phyloP scores from a whole-genome alignment of 169 alveolate species.

The Plasmodium billcollinsi region DNA sequence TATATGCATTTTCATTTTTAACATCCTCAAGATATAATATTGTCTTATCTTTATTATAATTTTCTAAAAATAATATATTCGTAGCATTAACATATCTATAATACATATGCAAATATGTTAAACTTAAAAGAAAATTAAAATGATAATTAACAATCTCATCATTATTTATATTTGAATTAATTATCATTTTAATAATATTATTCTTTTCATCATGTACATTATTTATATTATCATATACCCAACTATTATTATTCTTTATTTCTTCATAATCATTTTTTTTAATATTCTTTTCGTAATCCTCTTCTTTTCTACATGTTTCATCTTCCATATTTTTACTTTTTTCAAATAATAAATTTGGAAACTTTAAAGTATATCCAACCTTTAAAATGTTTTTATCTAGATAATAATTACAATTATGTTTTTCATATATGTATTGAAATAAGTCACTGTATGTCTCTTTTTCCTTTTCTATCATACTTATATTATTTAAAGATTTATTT shows the following conservation, averaged over 20 bases:
- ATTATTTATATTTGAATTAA: background rate
- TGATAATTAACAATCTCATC: conserved; percentile 6
- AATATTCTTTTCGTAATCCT: background rate
- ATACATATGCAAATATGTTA: background rate
- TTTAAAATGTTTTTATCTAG: background rate
- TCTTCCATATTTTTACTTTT: background rate
- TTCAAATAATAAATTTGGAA: background rate
- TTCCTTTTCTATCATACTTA: no score
- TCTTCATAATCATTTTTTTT: background rate
- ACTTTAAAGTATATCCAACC: background rate
- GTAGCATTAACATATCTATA: background rate
- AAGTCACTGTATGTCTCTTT: background rate
- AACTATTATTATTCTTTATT: no score
- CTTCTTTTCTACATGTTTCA: background rate
- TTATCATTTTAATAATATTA: background rate
- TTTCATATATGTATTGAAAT: background rate
- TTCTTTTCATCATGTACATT: background rate
- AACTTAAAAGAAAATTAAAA: conserved; percentile 3
- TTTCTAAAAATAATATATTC: background rate
- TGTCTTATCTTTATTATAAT: background rate
- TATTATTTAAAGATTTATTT: no score
- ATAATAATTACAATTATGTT: background rate
- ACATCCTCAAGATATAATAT: background rate
- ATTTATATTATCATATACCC: background rate
- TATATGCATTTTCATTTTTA: background rate